These are phyloP conservation scores for Sordariomycetes sp. DNA, from an alignment of 2,329 filamentous ascomycete species.

Conservation along the genomic window DNA sequence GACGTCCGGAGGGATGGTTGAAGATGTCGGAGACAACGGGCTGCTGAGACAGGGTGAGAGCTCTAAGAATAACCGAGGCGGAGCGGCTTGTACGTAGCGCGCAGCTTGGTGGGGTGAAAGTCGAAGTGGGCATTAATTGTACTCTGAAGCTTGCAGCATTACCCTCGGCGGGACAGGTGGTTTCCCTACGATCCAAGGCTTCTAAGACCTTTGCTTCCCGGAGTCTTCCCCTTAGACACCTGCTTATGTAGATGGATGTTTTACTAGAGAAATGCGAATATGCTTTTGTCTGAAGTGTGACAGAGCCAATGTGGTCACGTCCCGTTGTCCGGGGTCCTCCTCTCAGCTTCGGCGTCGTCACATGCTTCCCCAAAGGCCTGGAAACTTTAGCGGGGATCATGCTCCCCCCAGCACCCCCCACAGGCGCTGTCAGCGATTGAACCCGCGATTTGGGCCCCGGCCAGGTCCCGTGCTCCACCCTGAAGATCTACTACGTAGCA, in stretches of 20 bases:
- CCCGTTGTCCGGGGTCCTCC: neutral
- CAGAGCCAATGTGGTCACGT: neutral
- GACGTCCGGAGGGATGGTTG: too few relatives aligned
- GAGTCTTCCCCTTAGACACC: too few relatives aligned
- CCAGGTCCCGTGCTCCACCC: neutral
- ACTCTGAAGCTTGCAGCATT: neutral
- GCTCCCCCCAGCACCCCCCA: conserved; percentile 19
- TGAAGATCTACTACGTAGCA: too few relatives aligned
- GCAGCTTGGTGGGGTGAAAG: neutral
- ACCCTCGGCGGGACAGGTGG: too few relatives aligned
- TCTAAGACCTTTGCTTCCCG: too few relatives aligned
- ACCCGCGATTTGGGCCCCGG: too few relatives aligned
- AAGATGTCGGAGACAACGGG: too few relatives aligned
- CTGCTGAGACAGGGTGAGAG: neutral
- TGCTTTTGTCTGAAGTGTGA: neutral
- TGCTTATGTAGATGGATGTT: too few relatives aligned
- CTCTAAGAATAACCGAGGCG: neutral
- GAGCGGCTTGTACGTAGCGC: neutral
- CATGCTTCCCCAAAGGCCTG: neutral
- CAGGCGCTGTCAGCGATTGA: neutral
- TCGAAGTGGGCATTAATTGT: neutral
- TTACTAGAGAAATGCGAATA: too few relatives aligned
- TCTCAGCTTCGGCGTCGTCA: neutral
- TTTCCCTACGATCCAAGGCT: too few relatives aligned
- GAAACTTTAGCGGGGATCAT: conserved; percentile 20